Percentiles rank a stretch among this genome's conserved stretches.
Conservation (phyloP, 495 filamentous ascomycete species). For the Podospora conica region DNA sequence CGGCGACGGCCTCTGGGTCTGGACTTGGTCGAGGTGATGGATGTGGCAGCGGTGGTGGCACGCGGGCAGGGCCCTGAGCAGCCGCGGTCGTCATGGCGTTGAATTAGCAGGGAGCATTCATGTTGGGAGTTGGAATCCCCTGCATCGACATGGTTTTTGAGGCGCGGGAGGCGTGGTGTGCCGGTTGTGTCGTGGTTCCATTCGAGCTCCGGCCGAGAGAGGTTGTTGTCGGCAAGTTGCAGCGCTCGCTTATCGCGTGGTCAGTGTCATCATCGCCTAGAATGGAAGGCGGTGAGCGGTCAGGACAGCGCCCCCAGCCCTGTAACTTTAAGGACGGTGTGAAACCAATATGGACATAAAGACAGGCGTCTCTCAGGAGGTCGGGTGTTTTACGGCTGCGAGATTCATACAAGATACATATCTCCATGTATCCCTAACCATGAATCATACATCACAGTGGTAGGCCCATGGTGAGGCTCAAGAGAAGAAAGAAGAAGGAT, state of each 20-base stretch:
- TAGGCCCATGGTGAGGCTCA: conserved; percentile 3
- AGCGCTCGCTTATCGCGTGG: conserved; percentile 15
- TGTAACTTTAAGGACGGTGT: neutral
- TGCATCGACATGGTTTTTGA: neutral
- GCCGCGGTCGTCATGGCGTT: conserved; percentile 23
- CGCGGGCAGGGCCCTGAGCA: conserved; percentile 21
- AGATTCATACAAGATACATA: neutral
- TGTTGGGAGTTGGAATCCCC: neutral
- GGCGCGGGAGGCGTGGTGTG: neutral
- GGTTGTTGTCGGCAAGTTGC: neutral
- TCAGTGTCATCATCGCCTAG: conserved; percentile 7
- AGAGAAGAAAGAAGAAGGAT: no score
- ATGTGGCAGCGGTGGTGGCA: conserved; percentile 25
- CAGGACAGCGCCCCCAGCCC: neutral
- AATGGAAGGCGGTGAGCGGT: conserved; percentile 24
- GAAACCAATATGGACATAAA: neutral
- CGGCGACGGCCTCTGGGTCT: conserved; percentile 18
- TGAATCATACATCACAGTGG: neutral
- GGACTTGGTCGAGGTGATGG: conserved; percentile 23
- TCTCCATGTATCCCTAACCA: neutral
- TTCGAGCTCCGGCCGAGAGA: neutral
- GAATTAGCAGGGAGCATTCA: conserved; percentile 1
- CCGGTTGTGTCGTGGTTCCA: neutral
- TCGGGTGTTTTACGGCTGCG: neutral
- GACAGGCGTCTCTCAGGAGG: no score